A percentile compares a stretch with the other conserved stretches of the same genome.
These are phyloP conservation scores for Colletotrichum spaethianum DNA, from an alignment of 2,329 filamentous ascomycete genomes.

Conservation along the genomic window DNA sequence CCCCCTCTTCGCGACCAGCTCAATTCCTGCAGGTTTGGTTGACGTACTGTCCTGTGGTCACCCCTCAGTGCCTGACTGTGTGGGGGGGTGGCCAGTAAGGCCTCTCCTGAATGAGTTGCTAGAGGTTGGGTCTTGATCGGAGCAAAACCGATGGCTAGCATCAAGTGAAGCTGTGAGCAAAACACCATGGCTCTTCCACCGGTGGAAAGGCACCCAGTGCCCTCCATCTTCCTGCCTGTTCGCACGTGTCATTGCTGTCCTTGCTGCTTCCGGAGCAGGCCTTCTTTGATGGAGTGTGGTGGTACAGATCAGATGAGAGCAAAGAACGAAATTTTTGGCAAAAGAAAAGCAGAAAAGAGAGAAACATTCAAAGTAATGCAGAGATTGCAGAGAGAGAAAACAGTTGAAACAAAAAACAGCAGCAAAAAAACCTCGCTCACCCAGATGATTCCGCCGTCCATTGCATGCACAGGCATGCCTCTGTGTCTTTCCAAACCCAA, in stretches of 20 bases:
- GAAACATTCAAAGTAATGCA: conserved; percentile 11
- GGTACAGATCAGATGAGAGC: conserved; percentile 38
- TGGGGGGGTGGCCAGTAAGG: conserved; percentile 1
- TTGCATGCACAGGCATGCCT: conserved; percentile 6
- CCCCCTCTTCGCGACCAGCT: conserved; percentile 22
- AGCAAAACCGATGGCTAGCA: conserved; percentile 15
- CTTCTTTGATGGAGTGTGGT: conserved; percentile 22
- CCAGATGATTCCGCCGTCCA: conserved; percentile 8
- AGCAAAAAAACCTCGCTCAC: conserved; percentile 34
- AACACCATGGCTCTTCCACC: background rate
- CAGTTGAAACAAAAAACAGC: conserved; percentile 13
- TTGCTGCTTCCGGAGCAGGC: conserved; percentile 24
- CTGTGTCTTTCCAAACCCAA: conserved; percentile 36
- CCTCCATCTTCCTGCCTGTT: background rate
- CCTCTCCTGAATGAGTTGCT: conserved; percentile 29
- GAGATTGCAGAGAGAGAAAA: conserved; percentile 19
- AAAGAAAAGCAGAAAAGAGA: conserved; percentile 34
- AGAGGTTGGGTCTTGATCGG: conserved; percentile 6
- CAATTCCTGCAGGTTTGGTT: conserved; percentile 33
- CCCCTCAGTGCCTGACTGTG: conserved; percentile 26
- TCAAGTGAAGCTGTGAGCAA: background rate
- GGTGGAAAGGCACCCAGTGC: conserved; percentile 7
- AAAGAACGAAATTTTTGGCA: conserved; percentile 4
- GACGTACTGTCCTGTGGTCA: conserved; percentile 9
- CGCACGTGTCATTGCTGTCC: conserved; percentile 19